A percentile compares a stretch with the other conserved stretches of the same genome.
phyloP scores from a whole-genome alignment of 352 stramenopile genomes.

The Phytophthora hybrid region DNA sequence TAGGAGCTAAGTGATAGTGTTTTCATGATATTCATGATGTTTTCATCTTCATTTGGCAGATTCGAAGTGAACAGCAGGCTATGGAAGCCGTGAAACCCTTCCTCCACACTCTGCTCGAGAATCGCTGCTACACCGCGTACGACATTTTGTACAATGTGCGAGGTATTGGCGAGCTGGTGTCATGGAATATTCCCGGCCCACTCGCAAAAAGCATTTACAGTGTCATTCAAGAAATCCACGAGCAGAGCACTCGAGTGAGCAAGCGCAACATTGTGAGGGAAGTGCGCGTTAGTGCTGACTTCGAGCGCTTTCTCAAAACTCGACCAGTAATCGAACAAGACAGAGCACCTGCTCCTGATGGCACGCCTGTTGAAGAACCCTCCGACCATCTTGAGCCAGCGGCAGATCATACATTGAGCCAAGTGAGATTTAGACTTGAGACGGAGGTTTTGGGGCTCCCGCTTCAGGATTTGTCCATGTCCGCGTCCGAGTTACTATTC shows the following conservation, averaged over 20 bases:
- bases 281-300: conserved; percentile 49
- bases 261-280: conserved; percentile 54
- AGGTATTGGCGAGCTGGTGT: conserved; percentile 58
- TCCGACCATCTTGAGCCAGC: neutral
- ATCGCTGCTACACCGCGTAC: conserved; percentile 58
- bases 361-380: neutral
- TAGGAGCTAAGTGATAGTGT: neutral
- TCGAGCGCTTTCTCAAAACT: conserved; percentile 51
- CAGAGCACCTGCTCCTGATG: neutral
- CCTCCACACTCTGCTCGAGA: conserved; percentile 47
- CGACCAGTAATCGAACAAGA: conserved; percentile 11
- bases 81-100: conserved; percentile 52
- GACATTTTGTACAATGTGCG: conserved; percentile 66
- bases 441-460: conserved; percentile 57
- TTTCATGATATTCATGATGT: neutral
- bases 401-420: neutral
- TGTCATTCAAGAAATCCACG: conserved; percentile 59
- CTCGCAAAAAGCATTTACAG: conserved; percentile 63
- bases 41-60: conserved; percentile 33
- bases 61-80: conserved; percentile 61
- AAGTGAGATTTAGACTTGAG: conserved; percentile 44
- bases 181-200: conserved; percentile 57
- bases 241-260: conserved; percentile 49
- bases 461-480: conserved; percentile 29
- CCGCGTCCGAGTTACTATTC: conserved; percentile 52